phyloP scores from a whole-genome alignment of 768 basidiomycete species.

The Tulasnella sp. region DNA sequence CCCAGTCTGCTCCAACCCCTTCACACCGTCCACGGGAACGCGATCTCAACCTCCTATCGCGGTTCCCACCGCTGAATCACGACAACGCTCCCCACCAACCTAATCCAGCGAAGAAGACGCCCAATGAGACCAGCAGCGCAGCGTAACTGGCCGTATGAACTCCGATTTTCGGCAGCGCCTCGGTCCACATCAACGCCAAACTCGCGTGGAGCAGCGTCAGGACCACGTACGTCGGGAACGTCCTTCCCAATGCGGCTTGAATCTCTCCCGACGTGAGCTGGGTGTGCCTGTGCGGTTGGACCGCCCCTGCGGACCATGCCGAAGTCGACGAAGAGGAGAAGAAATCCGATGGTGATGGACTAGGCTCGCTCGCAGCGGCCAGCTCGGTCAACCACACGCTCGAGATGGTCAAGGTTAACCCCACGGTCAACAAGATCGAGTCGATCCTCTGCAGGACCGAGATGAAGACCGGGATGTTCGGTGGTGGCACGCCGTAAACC shows the following conservation, averaged over 20 bases:
- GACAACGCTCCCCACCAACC: constrained; percentile 64
- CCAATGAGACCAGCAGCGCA: constrained; percentile 60
- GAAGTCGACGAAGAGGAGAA: neutral
- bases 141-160: constrained; percentile 74
- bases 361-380: neutral
- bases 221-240: constrained; percentile 44
- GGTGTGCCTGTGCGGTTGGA: neutral
- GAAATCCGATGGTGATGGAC: neutral
- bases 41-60: neutral
- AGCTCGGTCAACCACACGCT: constrained; percentile 30
- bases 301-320: neutral
- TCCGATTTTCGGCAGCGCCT: constrained; percentile 67
- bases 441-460: constrained; percentile 73
- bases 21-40: neutral
- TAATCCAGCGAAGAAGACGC: constrained; percentile 67
- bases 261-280: neutral
- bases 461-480: constrained; percentile 74
- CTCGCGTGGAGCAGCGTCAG: constrained; percentile 51
- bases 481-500: constrained; percentile 72
- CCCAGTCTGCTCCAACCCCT: neutral
- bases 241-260: constrained; percentile 6
- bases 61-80: neutral
- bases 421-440: constrained; percentile 65
- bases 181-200: constrained; percentile 63
- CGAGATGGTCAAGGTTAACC: constrained; percentile 53